These are phyloP conservation scores for Cyanidioschyzon merolae DNA, from an alignment of 23 red algal species.

Conservation along the genomic window DNA sequence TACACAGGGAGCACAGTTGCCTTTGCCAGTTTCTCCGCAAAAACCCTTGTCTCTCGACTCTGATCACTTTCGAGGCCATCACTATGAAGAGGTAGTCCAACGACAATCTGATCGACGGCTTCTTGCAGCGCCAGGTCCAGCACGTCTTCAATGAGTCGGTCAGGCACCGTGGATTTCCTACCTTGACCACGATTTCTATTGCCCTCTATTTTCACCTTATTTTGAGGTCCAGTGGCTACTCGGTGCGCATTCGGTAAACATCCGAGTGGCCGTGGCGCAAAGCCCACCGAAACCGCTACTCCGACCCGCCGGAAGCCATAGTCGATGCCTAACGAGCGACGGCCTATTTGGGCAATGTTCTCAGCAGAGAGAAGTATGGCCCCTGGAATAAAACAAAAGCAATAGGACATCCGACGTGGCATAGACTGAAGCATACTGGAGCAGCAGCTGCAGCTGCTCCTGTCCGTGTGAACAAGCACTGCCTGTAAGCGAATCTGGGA, in stretches of 20 bases:
- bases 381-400: not conserved
- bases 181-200: not conserved
- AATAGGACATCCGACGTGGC: too few relatives aligned
- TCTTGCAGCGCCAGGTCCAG: constrained; percentile 4
- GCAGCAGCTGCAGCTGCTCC: too few relatives aligned
- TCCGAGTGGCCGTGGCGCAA: constrained; percentile 12
- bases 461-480: too few relatives aligned
- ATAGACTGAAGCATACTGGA: too few relatives aligned
- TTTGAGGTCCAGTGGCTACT: not conserved
- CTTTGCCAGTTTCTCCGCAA: constrained; percentile 20
- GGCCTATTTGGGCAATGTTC: not conserved
- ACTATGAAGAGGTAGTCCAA: constrained; percentile 20
- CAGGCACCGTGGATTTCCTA: not conserved
- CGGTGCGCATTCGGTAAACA: constrained; percentile 3
- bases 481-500: too few relatives aligned
- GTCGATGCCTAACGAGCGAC: constrained; percentile 18
- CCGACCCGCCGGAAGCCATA: constrained; percentile 27
- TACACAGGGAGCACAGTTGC: constrained; percentile 1
- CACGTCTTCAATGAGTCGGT: not conserved
- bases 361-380: not conserved
- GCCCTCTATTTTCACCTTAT: not conserved
- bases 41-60: not conserved
- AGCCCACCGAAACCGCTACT: constrained; percentile 29
- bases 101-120: constrained; percentile 18
- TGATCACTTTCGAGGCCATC: constrained; percentile 6